A percentile compares a stretch with the other conserved stretches of the same genome.
These are phyloP conservation scores for Buxus sempervirens DNA, from an alignment of 164 flowering plant genomes.

Conservation along the genomic window DNA sequence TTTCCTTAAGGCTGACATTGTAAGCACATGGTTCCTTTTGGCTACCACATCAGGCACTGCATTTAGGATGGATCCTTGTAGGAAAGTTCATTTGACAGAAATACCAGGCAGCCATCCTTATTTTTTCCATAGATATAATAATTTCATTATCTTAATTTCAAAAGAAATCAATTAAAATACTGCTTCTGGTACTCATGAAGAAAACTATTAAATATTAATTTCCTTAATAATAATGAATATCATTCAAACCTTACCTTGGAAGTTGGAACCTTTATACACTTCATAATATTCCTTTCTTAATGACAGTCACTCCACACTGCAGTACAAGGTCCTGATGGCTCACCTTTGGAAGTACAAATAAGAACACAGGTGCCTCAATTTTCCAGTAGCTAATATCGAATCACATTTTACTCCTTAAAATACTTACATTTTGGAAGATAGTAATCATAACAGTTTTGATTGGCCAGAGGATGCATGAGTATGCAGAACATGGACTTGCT, in stretches of 20 bases:
- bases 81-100: no score
- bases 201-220: no score
- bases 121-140: not conserved
- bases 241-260: not conserved
- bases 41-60: no score
- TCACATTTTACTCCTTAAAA: not conserved
- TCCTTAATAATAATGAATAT: no score
- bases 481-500: constrained; percentile 96
- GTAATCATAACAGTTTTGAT: constrained; percentile 1
- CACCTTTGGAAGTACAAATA: constrained; percentile 94
- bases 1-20: no score
- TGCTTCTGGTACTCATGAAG: not conserved
- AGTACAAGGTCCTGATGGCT: constrained; percentile 76
- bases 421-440: not conserved
- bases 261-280: not conserved
- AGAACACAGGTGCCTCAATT: constrained; percentile 71
- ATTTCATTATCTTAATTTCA: not conserved
- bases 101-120: no score
- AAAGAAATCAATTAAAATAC: not conserved
- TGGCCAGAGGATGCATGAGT: constrained; percentile 83
- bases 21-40: no score
- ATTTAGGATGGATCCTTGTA: no score
- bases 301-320: constrained; percentile 95
- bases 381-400: not conserved
- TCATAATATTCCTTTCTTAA: constrained; percentile 11